These are phyloP conservation scores for Teratosphaeria zuluensis DNA, from an alignment of 2,329 filamentous ascomycete species.

Conservation along the genomic window DNA sequence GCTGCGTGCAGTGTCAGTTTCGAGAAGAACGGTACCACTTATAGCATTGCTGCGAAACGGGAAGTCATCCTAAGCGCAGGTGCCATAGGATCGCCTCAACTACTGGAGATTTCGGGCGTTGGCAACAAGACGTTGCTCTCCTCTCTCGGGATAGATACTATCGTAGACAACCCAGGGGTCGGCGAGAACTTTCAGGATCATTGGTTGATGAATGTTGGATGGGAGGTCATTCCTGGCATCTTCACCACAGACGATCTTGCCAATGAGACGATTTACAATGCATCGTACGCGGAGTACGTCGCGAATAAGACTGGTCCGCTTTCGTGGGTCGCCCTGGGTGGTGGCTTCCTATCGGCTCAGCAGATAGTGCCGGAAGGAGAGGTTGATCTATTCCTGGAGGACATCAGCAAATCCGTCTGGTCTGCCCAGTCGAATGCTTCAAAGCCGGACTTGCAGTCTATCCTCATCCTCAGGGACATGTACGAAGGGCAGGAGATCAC, in stretches of 20 bases:
- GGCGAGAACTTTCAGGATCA: conserved; percentile 19
- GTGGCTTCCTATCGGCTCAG: conserved; percentile 16
- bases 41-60: conserved; percentile 9
- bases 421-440: conserved; percentile 5
- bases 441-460: background rate
- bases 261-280: conserved; percentile 6
- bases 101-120: conserved; percentile 32
- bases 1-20: conserved; percentile 11
- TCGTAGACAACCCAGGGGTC: conserved; percentile 12
- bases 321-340: conserved; percentile 15
- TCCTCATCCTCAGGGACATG: conserved; percentile 9
- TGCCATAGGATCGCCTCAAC: conserved; percentile 27
- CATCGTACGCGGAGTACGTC: conserved; percentile 8
- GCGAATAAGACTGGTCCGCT: conserved; percentile 9
- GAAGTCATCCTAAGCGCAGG: conserved; percentile 46
- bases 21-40: conserved; percentile 16
- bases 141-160: conserved; percentile 7
- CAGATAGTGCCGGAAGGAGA: conserved; percentile 4
- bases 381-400: background rate
- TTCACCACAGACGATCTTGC: conserved; percentile 4
- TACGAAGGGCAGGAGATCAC: conserved; percentile 15
- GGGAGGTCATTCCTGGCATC: conserved; percentile 4
- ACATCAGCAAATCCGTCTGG: background rate
- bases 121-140: conserved; percentile 14
- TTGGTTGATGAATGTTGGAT: conserved; percentile 6